phyloP scores from a whole-genome alignment of 306 rosid genomes.

The Cicer yamashitae region DNA sequence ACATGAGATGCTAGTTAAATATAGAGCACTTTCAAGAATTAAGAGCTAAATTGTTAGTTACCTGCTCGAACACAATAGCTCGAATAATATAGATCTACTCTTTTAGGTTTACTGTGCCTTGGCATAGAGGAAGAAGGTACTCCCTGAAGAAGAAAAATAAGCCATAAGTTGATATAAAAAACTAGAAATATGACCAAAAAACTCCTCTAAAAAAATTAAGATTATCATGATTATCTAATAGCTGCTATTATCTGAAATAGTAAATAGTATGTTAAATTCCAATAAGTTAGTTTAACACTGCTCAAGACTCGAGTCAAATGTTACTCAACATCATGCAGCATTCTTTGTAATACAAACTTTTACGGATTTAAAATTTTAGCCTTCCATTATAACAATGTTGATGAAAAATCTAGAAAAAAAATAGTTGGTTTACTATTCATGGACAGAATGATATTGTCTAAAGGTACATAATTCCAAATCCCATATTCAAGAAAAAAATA shows the following conservation, averaged over 20 bases:
- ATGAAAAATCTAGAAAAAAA: slow-evolving; percentile 29
- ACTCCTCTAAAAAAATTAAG: background rate
- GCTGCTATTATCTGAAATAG: slow-evolving; percentile 8
- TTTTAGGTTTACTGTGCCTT: slow-evolving; percentile 56
- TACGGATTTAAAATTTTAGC: background rate
- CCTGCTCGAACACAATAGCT: slow-evolving; percentile 73
- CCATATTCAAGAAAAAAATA: no score
- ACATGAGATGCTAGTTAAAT: background rate
- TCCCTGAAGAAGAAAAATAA: slow-evolving; percentile 51
- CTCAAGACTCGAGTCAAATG: slow-evolving; percentile 2
- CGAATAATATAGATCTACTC: slow-evolving; percentile 66
- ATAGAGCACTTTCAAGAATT: slow-evolving; percentile 23
- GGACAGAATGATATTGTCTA: background rate
- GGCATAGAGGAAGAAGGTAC: slow-evolving; percentile 63
- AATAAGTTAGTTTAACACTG: slow-evolving; percentile 1
- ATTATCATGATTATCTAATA: slow-evolving; percentile 7
- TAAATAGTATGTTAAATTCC: slow-evolving; percentile 21
- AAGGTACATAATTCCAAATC: background rate
- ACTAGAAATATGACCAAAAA: slow-evolving; percentile 9
- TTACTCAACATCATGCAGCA: background rate
- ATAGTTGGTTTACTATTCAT: background rate
- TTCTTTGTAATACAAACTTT: background rate
- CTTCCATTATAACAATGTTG: background rate
- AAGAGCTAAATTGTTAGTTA: slow-evolving; percentile 37
- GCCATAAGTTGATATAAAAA: slow-evolving; percentile 14